phyloP scores from a whole-genome alignment of 129 eudicot species.

The Deinandra increscens region DNA sequence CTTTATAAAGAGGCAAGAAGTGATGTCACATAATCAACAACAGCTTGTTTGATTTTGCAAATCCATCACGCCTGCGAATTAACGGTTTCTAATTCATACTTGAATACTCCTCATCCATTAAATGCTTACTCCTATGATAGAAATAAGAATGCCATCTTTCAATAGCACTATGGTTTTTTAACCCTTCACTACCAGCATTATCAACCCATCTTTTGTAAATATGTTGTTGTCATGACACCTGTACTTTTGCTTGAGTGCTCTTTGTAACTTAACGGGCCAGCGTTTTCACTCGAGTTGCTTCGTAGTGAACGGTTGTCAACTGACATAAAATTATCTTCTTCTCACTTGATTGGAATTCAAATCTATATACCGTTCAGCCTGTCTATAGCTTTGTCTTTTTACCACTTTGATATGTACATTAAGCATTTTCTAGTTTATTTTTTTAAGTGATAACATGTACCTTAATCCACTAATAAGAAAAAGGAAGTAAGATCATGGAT shows the following conservation, averaged over 20 bases:
- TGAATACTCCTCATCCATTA: constrained; percentile 82
- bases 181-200: constrained; percentile 70
- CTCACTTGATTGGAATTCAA: neutral
- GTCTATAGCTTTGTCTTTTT: neutral
- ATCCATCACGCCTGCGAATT: too few species aligned
- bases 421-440: neutral
- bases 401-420: neutral
- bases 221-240: too few species aligned
- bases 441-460: neutral
- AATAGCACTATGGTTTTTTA: constrained; percentile 82
- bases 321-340: too few species aligned
- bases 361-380: neutral
- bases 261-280: too few species aligned
- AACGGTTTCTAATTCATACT: too few species aligned
- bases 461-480: constrained; percentile 6
- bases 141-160: constrained; percentile 88
- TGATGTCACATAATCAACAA: too few species aligned
- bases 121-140: constrained; percentile 41
- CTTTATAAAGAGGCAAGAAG: too few species aligned
- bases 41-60: too few species aligned
- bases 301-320: too few species aligned
- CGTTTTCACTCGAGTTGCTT: too few species aligned
- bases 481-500: neutral
- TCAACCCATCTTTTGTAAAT: constrained; percentile 94
- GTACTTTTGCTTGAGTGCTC: too few species aligned